phyloP scores from a whole-genome alignment of 345 rosid species.

The Dimocarpus longan region DNA sequence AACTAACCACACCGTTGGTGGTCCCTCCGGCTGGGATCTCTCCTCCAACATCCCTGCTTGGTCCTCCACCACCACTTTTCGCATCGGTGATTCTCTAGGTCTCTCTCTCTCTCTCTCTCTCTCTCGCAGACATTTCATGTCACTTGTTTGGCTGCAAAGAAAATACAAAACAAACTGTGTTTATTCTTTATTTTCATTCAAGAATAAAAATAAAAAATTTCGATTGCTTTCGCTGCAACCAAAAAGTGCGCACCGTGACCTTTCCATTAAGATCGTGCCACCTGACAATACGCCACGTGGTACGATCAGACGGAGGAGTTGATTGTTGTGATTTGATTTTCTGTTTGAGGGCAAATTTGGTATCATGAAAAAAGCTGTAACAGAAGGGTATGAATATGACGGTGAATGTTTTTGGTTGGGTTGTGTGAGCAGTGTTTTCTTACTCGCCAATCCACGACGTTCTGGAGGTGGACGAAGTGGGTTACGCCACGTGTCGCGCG shows the following conservation, averaged over 20 bases:
- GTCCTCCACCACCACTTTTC: neutral
- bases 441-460: conserved; percentile 22
- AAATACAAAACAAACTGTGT: neutral
- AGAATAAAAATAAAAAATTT: too few species aligned
- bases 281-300: too few species aligned
- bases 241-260: too few species aligned
- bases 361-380: neutral
- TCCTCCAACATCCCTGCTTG: conserved; percentile 3
- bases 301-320: too few species aligned
- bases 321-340: too few species aligned
- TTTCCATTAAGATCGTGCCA: too few species aligned
- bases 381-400: neutral
- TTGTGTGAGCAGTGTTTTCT: conserved; percentile 15
- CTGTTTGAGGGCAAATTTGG: neutral
- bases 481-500: conserved; percentile 11
- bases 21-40: conserved; percentile 27
- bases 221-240: too few species aligned
- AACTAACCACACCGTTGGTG: conserved; percentile 22
- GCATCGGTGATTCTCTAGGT: neutral
- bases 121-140: neutral
- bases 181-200: too few species aligned
- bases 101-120: neutral
- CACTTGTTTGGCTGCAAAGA: neutral
- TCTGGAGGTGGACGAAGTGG: conserved; percentile 15
- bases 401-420: neutral